These are phyloP conservation scores for Apiotrichum akiyoshidainum DNA, from an alignment of 1,284 basidiomycete species.

Conservation along the genomic window DNA sequence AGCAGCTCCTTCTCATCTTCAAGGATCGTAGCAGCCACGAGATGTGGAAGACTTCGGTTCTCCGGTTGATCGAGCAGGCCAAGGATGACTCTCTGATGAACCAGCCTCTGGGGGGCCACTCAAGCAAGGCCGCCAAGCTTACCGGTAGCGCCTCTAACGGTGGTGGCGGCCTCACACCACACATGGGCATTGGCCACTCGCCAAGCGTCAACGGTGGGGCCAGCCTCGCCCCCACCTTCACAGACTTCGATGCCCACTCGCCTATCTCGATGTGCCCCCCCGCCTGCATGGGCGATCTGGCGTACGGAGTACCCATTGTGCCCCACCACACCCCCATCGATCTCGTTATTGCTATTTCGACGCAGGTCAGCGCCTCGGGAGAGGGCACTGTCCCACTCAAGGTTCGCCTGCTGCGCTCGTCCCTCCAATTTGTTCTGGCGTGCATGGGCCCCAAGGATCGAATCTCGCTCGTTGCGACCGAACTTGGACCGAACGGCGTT, in stretches of 20 bases:
- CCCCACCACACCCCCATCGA: constrained; percentile 84
- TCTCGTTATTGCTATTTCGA: constrained; percentile 82
- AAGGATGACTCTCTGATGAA: constrained; percentile 8
- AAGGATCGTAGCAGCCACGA: constrained; percentile 82
- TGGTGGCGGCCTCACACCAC: background rate
- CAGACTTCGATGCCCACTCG: background rate
- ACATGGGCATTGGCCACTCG: constrained; percentile 10
- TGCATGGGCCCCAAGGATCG: constrained; percentile 72
- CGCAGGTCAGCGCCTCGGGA: constrained; percentile 77
- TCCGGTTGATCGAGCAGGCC: constrained; percentile 59
- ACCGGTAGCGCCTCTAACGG: too few relatives aligned
- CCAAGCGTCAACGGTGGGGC: constrained; percentile 12
- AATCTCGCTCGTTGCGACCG: constrained; percentile 81
- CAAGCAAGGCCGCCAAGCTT: too few relatives aligned
- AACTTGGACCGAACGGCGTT: constrained; percentile 67
- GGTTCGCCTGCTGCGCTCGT: constrained; percentile 74
- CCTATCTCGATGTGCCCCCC: constrained; percentile 3
- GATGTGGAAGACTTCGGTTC: constrained; percentile 77
- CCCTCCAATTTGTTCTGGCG: constrained; percentile 77
- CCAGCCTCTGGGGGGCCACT: too few relatives aligned
- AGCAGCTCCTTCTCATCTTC: constrained; percentile 92
- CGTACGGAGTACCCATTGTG: constrained; percentile 52
- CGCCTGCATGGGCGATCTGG: constrained; percentile 29
- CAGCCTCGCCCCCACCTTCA: constrained; percentile 14
- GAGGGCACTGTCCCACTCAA: constrained; percentile 62